Evolutionary conservation across 495 filamentous ascomycete species (phyloP), one percentile per base, ranked within the genome.

Genomic region (Geopyxis carbonaria): DNA sequence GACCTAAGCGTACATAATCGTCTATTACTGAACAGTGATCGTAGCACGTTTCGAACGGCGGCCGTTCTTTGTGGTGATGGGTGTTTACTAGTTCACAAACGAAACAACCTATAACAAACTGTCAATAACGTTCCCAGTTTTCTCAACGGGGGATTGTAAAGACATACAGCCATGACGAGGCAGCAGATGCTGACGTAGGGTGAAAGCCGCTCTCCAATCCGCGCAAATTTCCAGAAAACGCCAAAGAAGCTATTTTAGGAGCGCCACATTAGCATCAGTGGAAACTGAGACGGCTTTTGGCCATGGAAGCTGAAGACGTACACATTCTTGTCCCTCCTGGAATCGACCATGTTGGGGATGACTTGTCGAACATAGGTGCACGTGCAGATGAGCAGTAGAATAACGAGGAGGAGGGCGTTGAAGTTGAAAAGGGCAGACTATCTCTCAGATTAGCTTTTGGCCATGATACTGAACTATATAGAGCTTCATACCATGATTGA

Each of bases 371-470:
- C 71, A 65, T 95, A 93, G 32, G 89, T 70, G 60, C 78, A 84
- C 22, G 89, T 94, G 65, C 89, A 97, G 55, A 97, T 89, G 44
- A 87, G 71, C 50, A 97, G 80, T 31, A 95, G 75, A 51, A 97
- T 76, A 51, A 93, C 83, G 48, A 94, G 72, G 29, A 97, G 69
- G 41, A 94, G 75, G 37, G 80, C 84, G 56, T 91, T 80, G 68
- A 97, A 93, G 63, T 95, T 93, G 74, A 97, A 95, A 45, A 97
- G 75, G 21, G 91, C 89, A 45, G 87, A 77, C 89, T 93, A 42
- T 33, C n/a, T n/a, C n/a, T n/a, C n/a, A n/a, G n/a, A n/a, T n/a
- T n/a, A n/a, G n/a, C n/a, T n/a, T n/a, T n/a, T n/a, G n/a, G n/a
- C n/a, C n/a, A n/a, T n/a, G n/a, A n/a, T n/a, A n/a, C n/a, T n/a